These are phyloP conservation scores for Bremia lactucae DNA, from an alignment of 352 stramenopile genomes.

Conservation along the genomic window DNA sequence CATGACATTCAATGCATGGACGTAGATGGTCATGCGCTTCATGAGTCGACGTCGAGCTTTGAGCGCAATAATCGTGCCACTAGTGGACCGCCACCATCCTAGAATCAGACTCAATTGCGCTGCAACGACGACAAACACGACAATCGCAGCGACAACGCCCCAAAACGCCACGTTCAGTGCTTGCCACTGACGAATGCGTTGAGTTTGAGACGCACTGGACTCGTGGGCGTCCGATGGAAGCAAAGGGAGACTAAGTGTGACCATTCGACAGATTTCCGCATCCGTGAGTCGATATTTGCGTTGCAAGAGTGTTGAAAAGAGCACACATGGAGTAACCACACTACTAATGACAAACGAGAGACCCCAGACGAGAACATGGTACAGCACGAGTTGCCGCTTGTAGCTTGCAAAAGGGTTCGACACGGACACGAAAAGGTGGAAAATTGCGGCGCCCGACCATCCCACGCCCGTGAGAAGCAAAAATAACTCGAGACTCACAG, in stretches of 20 bases:
- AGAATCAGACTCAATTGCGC: slow-evolving; percentile 51
- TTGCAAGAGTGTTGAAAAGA: slow-evolving; percentile 33
- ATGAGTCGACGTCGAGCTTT: slow-evolving; percentile 58
- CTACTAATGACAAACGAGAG: slow-evolving; percentile 34
- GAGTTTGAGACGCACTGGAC: slow-evolving; percentile 2
- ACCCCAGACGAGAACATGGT: slow-evolving; percentile 44
- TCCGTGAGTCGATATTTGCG: slow-evolving; percentile 28
- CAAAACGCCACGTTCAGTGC: slow-evolving; percentile 48
- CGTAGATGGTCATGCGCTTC: slow-evolving; percentile 65
- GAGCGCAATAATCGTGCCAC: slow-evolving; percentile 57
- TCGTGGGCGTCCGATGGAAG: slow-evolving; percentile 26
- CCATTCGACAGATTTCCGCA: slow-evolving; percentile 39
- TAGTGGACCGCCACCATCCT: slow-evolving; percentile 70
- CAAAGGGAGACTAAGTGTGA: slow-evolving; percentile 35
- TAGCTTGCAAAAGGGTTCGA: slow-evolving; percentile 72
- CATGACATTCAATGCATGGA: slow-evolving; percentile 53
- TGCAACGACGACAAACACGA: slow-evolving; percentile 48
- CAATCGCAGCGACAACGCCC: slow-evolving; percentile 40
- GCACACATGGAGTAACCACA: slow-evolving; percentile 25
- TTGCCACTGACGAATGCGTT: slow-evolving; percentile 40
- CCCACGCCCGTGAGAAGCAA: slow-evolving; percentile 45
- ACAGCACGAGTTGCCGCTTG: slow-evolving; percentile 44
- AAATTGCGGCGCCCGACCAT: slow-evolving; percentile 60
- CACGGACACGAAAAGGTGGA: slow-evolving; percentile 61
- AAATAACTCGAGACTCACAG: slow-evolving; percentile 44